Evolutionary conservation across 179 eudicot genomes (phyloP), one percentile per base, ranked within the genome.

Genomic region (Silene noctiflora): DNA sequence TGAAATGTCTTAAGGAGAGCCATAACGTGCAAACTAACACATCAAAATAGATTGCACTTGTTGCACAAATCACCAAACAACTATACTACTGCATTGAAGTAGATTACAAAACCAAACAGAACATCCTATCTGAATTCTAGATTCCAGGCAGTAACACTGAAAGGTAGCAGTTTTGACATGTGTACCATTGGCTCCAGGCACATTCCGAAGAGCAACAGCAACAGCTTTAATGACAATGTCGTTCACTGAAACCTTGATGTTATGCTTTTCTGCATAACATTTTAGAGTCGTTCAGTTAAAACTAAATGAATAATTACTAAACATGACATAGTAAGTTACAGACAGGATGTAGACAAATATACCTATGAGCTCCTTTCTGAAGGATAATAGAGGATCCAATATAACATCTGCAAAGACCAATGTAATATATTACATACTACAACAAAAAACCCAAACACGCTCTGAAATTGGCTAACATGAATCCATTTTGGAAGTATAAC

Each of bases 191-290:
- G 99, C 98, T 72, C 88, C 89, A 58, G 97, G 96, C 59, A 95
- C 97, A 81, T 89, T 93, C 76, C 89, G 91, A 75, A 95, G 83
- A 39, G 98, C 98, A 53, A 83, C 76, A 77, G 99, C 99, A 84
- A 95, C 99, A 81, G 96, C 98, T 85, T 95, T 95, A 82, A 93
- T 93, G 82, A 95, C 91, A 77, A 95, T 90, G 79, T 95, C 99
- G 84, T 95, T 95, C 77, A 95, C 99, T 12, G 99, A 93, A 74
- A 95, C 98, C 91, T 95, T 95, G 72, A 93, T 85, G 81, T 87
- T 86, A 78, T 89, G 90, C 78, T 89, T 88, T 66, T 86, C 99
- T 95, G 94, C 31, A 81, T 53, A 77, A 31, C 59, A 24, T 76
- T 22, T 76, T 71, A 67, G 21, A 75, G 39, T 61, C 62, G 59